These are phyloP conservation scores for Malassezia yamatoensis DNA, from an alignment of 1,284 basidiomycete genomes.

Conservation along the genomic window DNA sequence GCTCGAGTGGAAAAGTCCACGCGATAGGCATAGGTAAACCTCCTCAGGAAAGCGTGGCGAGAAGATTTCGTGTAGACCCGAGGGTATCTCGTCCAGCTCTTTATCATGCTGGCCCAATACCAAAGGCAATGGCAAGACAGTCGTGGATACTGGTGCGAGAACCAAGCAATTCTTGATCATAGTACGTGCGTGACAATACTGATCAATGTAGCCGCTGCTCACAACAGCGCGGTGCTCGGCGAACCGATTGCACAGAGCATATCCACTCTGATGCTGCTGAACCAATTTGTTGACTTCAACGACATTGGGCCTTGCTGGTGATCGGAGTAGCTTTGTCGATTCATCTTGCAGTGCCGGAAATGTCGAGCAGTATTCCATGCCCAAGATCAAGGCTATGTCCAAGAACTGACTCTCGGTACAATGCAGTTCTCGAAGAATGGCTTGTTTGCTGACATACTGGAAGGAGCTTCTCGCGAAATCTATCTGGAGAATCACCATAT, in stretches of 20 bases:
- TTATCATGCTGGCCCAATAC: slow-evolving; percentile 52
- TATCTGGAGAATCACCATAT: slow-evolving; percentile 82
- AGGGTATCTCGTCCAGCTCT: slow-evolving; percentile 60
- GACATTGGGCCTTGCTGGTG: slow-evolving; percentile 26
- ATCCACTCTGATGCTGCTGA: slow-evolving; percentile 35
- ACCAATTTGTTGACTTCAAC: slow-evolving; percentile 50
- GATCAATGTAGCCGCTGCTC: slow-evolving; percentile 66
- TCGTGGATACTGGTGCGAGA: slow-evolving; percentile 73
- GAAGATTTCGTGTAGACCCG: slow-evolving; percentile 88
- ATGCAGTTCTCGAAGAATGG: slow-evolving; percentile 65
- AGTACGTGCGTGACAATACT: slow-evolving; percentile 76
- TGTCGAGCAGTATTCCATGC: slow-evolving; percentile 72
- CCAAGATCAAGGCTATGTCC: slow-evolving; percentile 81
- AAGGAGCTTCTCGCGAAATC: slow-evolving; percentile 51
- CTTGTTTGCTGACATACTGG: slow-evolving; percentile 71
- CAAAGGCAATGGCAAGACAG: slow-evolving; percentile 75
- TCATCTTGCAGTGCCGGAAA: slow-evolving; percentile 63
- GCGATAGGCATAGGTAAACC: slow-evolving; percentile 87
- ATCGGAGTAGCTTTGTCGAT: slow-evolving; percentile 35
- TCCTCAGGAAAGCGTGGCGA: slow-evolving; percentile 90
- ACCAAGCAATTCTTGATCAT: slow-evolving; percentile 90
- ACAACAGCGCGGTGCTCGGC: slow-evolving; percentile 60
- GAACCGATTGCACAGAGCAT: slow-evolving; percentile 31
- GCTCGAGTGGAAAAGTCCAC: slow-evolving; percentile 75
- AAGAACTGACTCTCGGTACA: slow-evolving; percentile 84